phyloP scores from a whole-genome alignment of 2,329 filamentous ascomycete genomes.

The Pseudogymnoascus sp. region DNA sequence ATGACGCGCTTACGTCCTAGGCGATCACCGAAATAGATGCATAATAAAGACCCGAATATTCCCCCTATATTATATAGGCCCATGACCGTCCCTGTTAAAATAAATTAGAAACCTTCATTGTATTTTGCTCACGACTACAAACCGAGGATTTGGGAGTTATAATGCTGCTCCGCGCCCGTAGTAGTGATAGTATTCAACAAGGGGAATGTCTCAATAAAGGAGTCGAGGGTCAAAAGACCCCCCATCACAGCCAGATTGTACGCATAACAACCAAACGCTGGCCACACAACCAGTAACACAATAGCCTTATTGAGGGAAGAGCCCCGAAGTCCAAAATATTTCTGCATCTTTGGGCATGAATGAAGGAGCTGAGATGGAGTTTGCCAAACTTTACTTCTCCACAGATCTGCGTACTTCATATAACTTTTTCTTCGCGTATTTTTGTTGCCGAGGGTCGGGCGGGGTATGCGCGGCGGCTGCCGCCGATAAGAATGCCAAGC shows the following conservation, averaged over 20 bases:
- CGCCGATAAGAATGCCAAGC: neutral
- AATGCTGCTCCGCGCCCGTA: neutral
- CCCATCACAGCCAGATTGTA: slow-evolving; percentile 33
- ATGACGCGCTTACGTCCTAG: slow-evolving; percentile 49
- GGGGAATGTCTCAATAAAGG: slow-evolving; percentile 28
- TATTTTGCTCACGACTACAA: neutral
- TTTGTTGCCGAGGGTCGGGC: neutral
- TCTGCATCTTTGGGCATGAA: neutral
- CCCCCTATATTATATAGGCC: slow-evolving; percentile 32
- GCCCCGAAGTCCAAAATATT: slow-evolving; percentile 11
- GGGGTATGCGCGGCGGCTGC: neutral
- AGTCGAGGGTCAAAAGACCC: slow-evolving; percentile 20
- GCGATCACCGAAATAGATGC: slow-evolving; percentile 35
- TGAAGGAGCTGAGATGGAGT: neutral
- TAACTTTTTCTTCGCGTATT: neutral
- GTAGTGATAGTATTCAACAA: slow-evolving; percentile 29
- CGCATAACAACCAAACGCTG: slow-evolving; percentile 33
- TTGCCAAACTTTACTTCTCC: neutral
- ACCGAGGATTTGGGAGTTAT: neutral
- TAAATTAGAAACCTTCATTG: neutral
- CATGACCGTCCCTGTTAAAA: slow-evolving; percentile 27
- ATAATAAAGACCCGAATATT: slow-evolving; percentile 30
- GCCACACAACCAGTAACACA: slow-evolving; percentile 33
- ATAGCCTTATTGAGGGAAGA: neutral
- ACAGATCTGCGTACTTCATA: neutral